Evolutionary conservation across 2,329 filamentous ascomycete genomes (phyloP).

Genomic region (Talaromyces sp.): DNA sequence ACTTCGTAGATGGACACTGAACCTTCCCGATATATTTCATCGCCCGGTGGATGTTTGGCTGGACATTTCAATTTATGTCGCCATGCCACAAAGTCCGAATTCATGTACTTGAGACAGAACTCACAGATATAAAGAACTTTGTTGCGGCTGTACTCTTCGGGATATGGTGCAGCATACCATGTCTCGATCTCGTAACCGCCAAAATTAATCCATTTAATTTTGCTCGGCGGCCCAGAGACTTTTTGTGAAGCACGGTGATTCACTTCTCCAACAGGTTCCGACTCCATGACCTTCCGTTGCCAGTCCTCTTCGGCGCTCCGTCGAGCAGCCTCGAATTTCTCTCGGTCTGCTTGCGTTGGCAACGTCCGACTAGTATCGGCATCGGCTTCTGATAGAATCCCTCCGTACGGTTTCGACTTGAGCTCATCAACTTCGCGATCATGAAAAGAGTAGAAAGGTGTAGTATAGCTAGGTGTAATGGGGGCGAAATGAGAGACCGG

Average conservation of each 20-base stretch:
- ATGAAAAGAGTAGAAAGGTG: constrained; percentile 82
- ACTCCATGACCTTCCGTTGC: constrained; percentile 63
- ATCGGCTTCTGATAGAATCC: constrained; percentile 82
- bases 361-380: constrained; percentile 89
- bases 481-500: constrained; percentile 58
- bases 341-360: constrained; percentile 73
- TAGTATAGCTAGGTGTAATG: constrained; percentile 63
- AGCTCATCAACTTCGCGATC: constrained; percentile 85
- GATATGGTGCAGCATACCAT: constrained; percentile 97
- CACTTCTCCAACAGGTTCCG: constrained; percentile 62
- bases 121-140: constrained; percentile 98
- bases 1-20: constrained; percentile 96
- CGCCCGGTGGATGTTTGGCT: constrained; percentile 92
- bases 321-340: constrained; percentile 84
- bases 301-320: constrained; percentile 90
- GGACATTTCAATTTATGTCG: constrained; percentile 95
- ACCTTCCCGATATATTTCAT: constrained; percentile 96
- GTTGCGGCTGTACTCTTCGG: constrained; percentile 96
- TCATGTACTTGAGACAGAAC: constrained; percentile 99
- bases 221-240: constrained; percentile 79
- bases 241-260: constrained; percentile 68
- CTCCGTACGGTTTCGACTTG: constrained; percentile 92
- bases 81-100: constrained; percentile 97
- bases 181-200: constrained; percentile 97
- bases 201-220: constrained; percentile 98